Conservation (phyloP, 2,329 filamentous ascomycete species). For the Xylaria sp. region DNA sequence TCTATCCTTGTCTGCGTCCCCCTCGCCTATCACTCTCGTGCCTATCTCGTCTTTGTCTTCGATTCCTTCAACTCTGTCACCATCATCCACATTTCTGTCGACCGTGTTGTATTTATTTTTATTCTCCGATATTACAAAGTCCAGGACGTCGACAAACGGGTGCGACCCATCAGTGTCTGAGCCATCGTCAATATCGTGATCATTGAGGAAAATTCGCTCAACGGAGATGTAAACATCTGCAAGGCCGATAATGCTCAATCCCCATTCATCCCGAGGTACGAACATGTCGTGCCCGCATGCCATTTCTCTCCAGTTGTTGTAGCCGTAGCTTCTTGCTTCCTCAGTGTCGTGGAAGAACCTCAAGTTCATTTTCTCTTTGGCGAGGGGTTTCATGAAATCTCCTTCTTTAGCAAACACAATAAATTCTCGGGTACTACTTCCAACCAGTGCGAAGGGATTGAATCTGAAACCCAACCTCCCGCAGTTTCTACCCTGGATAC, state of each 20-base stretch:
- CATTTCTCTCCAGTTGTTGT: background rate
- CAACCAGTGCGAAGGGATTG: background rate
- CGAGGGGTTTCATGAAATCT: background rate
- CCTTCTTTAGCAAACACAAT: background rate
- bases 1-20: background rate
- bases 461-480: constrained; percentile 1
- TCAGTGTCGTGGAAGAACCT: background rate
- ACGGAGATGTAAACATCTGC: constrained; percentile 13
- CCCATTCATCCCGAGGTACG: constrained; percentile 15
- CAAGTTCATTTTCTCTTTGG: background rate
- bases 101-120: background rate
- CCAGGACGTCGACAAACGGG: constrained; percentile 21
- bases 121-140: background rate
- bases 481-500: background rate
- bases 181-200: constrained; percentile 13
- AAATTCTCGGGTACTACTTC: background rate
- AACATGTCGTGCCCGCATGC: background rate
- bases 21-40: background rate
- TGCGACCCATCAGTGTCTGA: background rate
- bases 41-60: too few relatives aligned
- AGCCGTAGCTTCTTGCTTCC: background rate
- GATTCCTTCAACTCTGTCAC: background rate
- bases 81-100: background rate
- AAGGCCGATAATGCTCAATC: background rate
- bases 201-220: constrained; percentile 16